These are phyloP conservation scores for Inga oerstediana DNA, from an alignment of 306 rosid species.

Conservation along the genomic window DNA sequence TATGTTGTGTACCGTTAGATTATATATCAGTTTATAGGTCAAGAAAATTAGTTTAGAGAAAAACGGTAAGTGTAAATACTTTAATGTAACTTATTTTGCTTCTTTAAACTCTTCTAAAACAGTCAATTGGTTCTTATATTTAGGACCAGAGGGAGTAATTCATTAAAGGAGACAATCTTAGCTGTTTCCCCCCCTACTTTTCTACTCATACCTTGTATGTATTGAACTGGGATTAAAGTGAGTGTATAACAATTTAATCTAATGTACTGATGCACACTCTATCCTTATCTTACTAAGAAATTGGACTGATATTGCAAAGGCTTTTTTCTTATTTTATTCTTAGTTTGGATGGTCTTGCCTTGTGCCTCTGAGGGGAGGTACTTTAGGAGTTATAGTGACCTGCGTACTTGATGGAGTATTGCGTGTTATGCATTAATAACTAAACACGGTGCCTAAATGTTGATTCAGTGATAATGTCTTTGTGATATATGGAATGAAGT, in stretches of 20 bases:
- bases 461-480: not conserved
- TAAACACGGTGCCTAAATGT: not conserved
- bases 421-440: not conserved
- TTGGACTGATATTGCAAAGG: not conserved
- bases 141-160: not conserved
- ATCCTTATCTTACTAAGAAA: not conserved
- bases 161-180: constrained; percentile 1
- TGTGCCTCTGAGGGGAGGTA: not conserved
- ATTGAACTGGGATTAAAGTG: not conserved
- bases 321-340: not conserved
- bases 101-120: too few species aligned
- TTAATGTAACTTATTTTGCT: too few species aligned
- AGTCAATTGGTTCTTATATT: too few species aligned
- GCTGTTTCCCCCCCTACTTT: not conserved
- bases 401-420: not conserved
- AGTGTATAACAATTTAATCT: not conserved
- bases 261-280: not conserved
- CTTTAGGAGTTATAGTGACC: not conserved
- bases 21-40: too few species aligned
- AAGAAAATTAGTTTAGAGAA: too few species aligned
- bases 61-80: too few species aligned
- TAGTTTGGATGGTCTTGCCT: not conserved
- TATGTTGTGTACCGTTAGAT: too few species aligned
- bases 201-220: constrained; percentile 4
- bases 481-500: not conserved